These are phyloP conservation scores for Termitomyces bulborhizus DNA, from an alignment of 768 basidiomycete genomes.

Conservation along the genomic window DNA sequence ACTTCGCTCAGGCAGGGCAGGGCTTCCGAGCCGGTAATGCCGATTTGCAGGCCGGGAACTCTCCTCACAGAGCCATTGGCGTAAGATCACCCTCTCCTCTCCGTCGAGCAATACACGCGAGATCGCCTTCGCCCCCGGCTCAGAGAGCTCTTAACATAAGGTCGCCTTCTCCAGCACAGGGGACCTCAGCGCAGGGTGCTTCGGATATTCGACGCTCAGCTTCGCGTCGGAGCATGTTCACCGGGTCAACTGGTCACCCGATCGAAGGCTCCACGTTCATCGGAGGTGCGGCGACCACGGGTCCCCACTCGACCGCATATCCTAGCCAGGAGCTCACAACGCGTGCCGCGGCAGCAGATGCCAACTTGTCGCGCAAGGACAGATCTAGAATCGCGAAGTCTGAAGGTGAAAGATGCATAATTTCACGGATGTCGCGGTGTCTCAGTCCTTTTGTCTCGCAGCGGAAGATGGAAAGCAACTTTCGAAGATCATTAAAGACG, in stretches of 20 bases:
- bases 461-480: conserved; percentile 55
- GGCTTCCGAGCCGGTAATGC: neutral
- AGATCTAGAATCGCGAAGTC: conserved; percentile 42
- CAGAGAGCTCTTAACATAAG: neutral
- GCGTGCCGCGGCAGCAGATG: conserved; percentile 43
- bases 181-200: neutral
- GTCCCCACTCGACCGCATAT: conserved; percentile 36
- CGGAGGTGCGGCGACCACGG: conserved; percentile 48
- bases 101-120: neutral
- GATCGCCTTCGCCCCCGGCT: conserved; percentile 1
- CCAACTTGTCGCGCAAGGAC: conserved; percentile 41
- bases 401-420: conserved; percentile 33
- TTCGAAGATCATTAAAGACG: conserved; percentile 64
- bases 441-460: conserved; percentile 16
- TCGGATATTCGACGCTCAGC: conserved; percentile 5
- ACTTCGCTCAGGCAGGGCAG: neutral
- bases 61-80: neutral
- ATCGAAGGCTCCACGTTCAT: conserved; percentile 38
- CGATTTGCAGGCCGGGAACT: neutral
- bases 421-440: neutral
- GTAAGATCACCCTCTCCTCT: neutral
- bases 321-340: conserved; percentile 32
- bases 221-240: conserved; percentile 28
- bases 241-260: conserved; percentile 24
- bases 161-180: conserved; percentile 1